Evolutionary conservation across 2,329 filamentous ascomycete species (phyloP).

Genomic region (Lecanosticta acicola): DNA sequence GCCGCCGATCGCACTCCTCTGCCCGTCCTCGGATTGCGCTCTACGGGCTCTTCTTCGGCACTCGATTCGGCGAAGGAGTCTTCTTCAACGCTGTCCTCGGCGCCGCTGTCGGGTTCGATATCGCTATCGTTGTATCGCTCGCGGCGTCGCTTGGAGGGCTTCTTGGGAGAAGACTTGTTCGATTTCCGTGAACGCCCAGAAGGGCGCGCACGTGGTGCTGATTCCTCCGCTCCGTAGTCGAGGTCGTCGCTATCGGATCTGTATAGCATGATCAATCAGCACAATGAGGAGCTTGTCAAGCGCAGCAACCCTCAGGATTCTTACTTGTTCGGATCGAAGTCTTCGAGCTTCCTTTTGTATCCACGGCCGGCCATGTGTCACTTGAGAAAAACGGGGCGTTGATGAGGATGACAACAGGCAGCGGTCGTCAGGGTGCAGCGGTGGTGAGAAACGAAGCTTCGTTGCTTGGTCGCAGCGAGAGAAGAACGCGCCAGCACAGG

Average conservation of each 20-base stretch:
- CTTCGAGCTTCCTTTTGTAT: conserved; percentile 29
- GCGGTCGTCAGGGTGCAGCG: neutral
- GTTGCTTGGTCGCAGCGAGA: neutral
- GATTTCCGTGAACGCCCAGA: conserved; percentile 25
- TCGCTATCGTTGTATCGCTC: conserved; percentile 43
- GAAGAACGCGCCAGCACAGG: neutral
- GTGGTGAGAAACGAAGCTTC: neutral
- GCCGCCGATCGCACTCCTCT: conserved; percentile 52
- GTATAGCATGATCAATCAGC: neutral
- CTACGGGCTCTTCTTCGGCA: conserved; percentile 45
- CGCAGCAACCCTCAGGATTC: too few species aligned
- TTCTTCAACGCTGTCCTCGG: conserved; percentile 40
- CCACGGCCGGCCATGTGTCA: conserved; percentile 11
- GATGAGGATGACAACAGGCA: neutral
- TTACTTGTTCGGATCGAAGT: conserved; percentile 33
- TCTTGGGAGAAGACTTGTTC: conserved; percentile 19
- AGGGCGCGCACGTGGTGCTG: conserved; percentile 19
- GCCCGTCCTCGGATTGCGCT: conserved; percentile 52
- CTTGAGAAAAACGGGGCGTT: neutral
- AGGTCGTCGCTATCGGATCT: conserved; percentile 33
- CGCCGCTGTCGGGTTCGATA: conserved; percentile 34
- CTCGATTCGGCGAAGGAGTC: conserved; percentile 40
- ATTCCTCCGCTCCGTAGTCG: conserved; percentile 30
- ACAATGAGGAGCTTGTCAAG: too few species aligned
- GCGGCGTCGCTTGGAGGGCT: conserved; percentile 33